Conservation (phyloP, 257 asterid genomes). For the Solanum chiquidenum region DNA sequence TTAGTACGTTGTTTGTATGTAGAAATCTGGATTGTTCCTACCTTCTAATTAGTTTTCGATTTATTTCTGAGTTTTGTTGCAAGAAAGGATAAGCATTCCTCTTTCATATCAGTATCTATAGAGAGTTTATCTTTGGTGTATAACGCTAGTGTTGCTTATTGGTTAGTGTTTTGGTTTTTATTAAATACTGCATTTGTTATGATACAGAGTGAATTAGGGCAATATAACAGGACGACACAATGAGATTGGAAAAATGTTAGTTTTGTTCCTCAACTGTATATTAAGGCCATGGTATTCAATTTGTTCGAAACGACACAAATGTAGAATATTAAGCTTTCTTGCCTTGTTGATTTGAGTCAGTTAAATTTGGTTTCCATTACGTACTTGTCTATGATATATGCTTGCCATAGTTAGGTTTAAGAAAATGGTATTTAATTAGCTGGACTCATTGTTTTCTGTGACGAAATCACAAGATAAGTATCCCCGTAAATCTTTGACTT, state of each 20-base stretch:
- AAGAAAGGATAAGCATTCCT: too few relatives aligned
- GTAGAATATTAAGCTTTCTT: conserved; percentile 10
- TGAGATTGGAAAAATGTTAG: conserved; percentile 96
- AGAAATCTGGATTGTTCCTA: too few relatives aligned
- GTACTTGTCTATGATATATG: neutral
- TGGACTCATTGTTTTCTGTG: neutral
- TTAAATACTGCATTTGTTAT: neutral
- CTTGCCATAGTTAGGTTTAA: neutral
- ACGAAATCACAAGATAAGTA: neutral
- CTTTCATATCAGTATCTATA: too few relatives aligned
- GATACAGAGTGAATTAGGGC: neutral
- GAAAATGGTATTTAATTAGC: neutral
- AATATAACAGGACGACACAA: conserved; percentile 9
- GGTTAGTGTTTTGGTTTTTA: neutral
- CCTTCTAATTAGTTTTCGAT: too few relatives aligned
- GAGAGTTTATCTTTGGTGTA: neutral
- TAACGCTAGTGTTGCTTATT: neutral
- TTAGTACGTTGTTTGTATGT: too few relatives aligned
- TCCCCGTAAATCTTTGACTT: neutral
- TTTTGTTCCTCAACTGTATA: conserved; percentile 79
- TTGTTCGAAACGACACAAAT: conserved; percentile 87
- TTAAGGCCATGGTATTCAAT: conserved; percentile 90
- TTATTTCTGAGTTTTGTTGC: too few relatives aligned
- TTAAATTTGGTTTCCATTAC: neutral
- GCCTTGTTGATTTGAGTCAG: neutral